Evolutionary conservation across 179 eudicot genomes (phyloP).

Genomic region (Amaranthus tricolor): DNA sequence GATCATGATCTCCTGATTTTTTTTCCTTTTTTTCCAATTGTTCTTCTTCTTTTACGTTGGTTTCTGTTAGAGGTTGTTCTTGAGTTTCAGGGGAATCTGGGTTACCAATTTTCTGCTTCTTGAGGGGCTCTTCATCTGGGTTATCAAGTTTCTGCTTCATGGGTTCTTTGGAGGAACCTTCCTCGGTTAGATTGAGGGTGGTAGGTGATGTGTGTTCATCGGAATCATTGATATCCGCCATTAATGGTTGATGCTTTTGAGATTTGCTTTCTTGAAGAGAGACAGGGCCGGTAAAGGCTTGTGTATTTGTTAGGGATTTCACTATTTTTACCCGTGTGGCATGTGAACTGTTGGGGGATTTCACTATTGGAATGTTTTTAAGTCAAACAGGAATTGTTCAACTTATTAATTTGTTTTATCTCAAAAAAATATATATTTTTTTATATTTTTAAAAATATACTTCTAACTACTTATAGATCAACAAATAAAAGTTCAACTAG

Average conservation of each 20-base stretch:
- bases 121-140: slow-evolving; percentile 23
- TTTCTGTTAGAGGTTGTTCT: background rate
- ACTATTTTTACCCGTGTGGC: no score
- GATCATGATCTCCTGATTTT: slow-evolving; percentile 11
- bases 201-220: slow-evolving; percentile 36
- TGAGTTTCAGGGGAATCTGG: slow-evolving; percentile 8
- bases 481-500: no score
- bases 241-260: slow-evolving; percentile 10
- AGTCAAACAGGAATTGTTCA: no score
- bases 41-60: slow-evolving; percentile 6
- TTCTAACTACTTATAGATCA: no score
- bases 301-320: no score
- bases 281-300: background rate
- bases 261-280: background rate
- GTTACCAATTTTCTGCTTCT: slow-evolving; percentile 35
- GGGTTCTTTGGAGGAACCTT: slow-evolving; percentile 10
- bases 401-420: no score
- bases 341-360: no score
- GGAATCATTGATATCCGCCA: slow-evolving; percentile 37
- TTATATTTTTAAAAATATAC: no score
- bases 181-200: slow-evolving; percentile 23
- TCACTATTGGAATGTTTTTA: no score
- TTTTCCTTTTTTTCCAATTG: slow-evolving; percentile 11
- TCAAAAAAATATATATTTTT: no score
- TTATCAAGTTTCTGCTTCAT: slow-evolving; percentile 38